These are phyloP conservation scores for Phytophthora fragariaefolia DNA, from an alignment of 352 stramenopile species.

Conservation along the genomic window DNA sequence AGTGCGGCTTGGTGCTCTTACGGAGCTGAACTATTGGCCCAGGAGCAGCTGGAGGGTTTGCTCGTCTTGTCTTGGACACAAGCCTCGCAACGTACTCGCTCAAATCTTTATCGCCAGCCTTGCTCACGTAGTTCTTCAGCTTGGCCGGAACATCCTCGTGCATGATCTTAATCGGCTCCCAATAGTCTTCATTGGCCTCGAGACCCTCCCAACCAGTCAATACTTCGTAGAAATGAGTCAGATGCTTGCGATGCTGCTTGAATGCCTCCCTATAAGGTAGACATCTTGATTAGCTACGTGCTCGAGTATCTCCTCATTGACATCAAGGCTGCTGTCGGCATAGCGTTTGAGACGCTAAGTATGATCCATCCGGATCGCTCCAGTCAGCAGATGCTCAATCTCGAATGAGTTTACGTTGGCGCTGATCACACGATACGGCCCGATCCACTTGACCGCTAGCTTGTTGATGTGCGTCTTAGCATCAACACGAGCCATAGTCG, in stretches of 20 bases:
- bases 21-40: too few species aligned
- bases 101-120: neutral
- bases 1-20: too few species aligned
- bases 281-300: conserved; percentile 11
- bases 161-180: neutral
- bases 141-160: neutral
- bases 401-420: conserved; percentile 12
- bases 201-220: neutral
- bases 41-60: too few species aligned
- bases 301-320: conserved; percentile 14
- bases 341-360: conserved; percentile 12
- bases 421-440: conserved; percentile 5
- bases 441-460: conserved; percentile 15
- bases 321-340: neutral
- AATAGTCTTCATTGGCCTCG: neutral
- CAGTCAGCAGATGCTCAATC: conserved; percentile 9
- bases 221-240: neutral
- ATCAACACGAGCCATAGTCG: conserved; percentile 13
- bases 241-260: conserved; percentile 3
- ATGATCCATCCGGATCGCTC: neutral
- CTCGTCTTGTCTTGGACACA: too few species aligned
- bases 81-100: too few species aligned
- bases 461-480: conserved; percentile 2
- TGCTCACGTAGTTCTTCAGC: neutral
- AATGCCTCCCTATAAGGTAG: conserved; percentile 11